phyloP scores from a whole-genome alignment of 192 early-diverging fungal genomes.

The Backusella luteola region DNA sequence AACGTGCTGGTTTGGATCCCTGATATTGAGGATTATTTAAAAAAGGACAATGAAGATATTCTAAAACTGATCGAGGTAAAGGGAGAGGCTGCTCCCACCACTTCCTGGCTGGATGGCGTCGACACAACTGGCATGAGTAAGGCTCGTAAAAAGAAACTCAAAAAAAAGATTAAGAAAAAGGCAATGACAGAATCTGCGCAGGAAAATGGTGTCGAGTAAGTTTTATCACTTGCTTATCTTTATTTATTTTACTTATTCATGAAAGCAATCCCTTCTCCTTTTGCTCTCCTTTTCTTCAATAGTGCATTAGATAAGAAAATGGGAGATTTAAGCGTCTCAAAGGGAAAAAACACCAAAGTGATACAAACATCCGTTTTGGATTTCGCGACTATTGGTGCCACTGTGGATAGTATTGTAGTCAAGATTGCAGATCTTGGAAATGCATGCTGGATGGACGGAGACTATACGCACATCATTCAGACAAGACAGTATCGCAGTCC shows the following conservation, averaged over 20 bases:
- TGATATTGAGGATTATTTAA: constrained; percentile 60
- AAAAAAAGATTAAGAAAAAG: constrained; percentile 40
- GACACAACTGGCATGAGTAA: constrained; percentile 35
- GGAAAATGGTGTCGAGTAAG: neutral
- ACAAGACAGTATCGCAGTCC: constrained; percentile 96
- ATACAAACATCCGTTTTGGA: constrained; percentile 6
- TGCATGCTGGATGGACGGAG: constrained; percentile 90
- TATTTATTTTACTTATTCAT: neutral
- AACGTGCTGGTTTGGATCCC: constrained; percentile 90
- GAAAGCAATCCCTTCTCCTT: neutral
- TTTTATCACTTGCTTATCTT: neutral
- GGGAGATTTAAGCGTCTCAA: constrained; percentile 1
- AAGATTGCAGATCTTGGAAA: constrained; percentile 98
- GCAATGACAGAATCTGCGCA: constrained; percentile 1
- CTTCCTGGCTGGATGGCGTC: neutral
- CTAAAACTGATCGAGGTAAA: constrained; percentile 6
- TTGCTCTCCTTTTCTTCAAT: neutral
- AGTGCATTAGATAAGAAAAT: neutral
- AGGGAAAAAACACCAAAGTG: neutral
- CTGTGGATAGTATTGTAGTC: constrained; percentile 57
- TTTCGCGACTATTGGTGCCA: neutral
- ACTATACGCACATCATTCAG: constrained; percentile 94
- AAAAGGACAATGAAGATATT: constrained; percentile 32
- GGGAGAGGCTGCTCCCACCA: neutral
- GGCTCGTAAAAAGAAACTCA: constrained; percentile 57